These are phyloP conservation scores for Vitis hybrid DNA, from an alignment of 177 flowering plant species.

Conservation along the genomic window DNA sequence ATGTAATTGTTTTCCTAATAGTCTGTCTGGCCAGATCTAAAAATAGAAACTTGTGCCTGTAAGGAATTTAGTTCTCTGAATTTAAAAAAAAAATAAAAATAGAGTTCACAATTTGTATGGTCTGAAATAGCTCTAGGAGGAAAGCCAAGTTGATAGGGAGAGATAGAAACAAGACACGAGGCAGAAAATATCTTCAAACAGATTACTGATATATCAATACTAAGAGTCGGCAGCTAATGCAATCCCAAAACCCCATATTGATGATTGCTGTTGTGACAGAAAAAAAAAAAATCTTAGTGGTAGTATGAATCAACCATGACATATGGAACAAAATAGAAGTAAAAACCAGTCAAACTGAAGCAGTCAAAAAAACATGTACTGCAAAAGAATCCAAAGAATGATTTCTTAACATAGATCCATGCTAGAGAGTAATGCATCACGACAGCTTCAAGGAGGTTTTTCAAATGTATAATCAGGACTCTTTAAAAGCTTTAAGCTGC, in stretches of 20 bases:
- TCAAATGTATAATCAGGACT: slow-evolving; percentile 2
- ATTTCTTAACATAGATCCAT: background rate
- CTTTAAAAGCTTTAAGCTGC: background rate
- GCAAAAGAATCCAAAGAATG: background rate
- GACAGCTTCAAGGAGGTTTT: slow-evolving; percentile 3
- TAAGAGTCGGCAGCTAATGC: background rate
- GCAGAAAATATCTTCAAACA: background rate
- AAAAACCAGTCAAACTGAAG: background rate
- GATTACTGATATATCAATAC: background rate
- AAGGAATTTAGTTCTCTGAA: background rate
- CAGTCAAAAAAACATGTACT: slow-evolving; percentile 3
- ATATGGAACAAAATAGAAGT: slow-evolving; percentile 3
- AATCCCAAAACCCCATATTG: background rate
- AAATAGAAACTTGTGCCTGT: background rate
- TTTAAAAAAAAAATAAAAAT: background rate
- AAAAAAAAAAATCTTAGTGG: background rate
- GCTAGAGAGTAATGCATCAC: background rate
- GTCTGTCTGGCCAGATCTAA: background rate
- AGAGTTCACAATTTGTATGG: background rate
- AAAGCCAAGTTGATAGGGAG: background rate
- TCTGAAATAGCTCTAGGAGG: background rate
- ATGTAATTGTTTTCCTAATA: background rate
- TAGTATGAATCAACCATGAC: background rate
- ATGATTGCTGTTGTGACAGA: background rate
- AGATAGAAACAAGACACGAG: background rate